A percentile compares a stretch with the other conserved stretches of the same genome.
Evolutionary conservation across 1,139 yeast genomes (phyloP).

Genomic region (Suhomyces yuchorum): DNA sequence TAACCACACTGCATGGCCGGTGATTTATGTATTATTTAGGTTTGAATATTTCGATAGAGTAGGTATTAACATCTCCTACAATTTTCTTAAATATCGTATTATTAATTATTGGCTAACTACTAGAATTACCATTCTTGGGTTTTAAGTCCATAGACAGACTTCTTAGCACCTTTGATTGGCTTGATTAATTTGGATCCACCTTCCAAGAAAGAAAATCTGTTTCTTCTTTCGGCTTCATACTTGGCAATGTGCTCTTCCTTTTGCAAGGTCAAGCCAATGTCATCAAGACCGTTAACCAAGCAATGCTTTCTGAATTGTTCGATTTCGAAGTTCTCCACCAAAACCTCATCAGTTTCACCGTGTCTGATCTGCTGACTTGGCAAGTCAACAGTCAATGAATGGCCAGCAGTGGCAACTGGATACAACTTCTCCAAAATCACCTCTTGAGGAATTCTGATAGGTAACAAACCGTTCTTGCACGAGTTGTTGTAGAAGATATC

Average conservation of each 20-base stretch:
- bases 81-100: background rate
- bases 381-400: constrained; percentile 74
- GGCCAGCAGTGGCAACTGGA: constrained; percentile 78
- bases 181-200: constrained; percentile 71
- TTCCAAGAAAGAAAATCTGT: constrained; percentile 85
- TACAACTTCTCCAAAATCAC: constrained; percentile 68
- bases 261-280: constrained; percentile 91
- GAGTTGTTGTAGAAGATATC: constrained; percentile 97
- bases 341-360: constrained; percentile 68
- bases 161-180: constrained; percentile 71
- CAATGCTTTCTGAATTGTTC: constrained; percentile 95
- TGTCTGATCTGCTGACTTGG: constrained; percentile 77
- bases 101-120: background rate
- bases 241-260: constrained; percentile 74
- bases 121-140: constrained; percentile 73
- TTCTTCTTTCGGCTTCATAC: constrained; percentile 77
- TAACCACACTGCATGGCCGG: background rate
- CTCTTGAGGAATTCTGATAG: constrained; percentile 82
- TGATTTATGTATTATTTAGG: background rate
- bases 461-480: constrained; percentile 90
- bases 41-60: background rate
- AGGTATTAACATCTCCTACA: background rate
- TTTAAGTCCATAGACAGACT: constrained; percentile 64
- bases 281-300: constrained; percentile 90
- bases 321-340: constrained; percentile 80